Percentiles rank a stretch among this genome's conserved stretches.
phyloP scores from a whole-genome alignment of 2,329 filamentous ascomycete species.

The Penicillium crustosum region DNA sequence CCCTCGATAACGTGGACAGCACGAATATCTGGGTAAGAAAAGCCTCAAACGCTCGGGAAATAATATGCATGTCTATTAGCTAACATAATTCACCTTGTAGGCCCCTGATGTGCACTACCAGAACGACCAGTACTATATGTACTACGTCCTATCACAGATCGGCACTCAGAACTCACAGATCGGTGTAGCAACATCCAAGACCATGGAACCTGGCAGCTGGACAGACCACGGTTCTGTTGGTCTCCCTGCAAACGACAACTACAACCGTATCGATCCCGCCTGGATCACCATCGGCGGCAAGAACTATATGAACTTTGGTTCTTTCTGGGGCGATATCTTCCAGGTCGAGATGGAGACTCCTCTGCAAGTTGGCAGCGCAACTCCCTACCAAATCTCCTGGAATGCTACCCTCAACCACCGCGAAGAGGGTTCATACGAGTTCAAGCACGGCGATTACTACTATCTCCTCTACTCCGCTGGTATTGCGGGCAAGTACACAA shows the following conservation, averaged over 20 bases:
- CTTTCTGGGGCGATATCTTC: conserved; percentile 69
- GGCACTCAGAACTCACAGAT: conserved; percentile 63
- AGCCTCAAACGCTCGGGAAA: neutral
- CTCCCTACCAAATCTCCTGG: conserved; percentile 54
- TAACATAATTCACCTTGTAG: conserved; percentile 36
- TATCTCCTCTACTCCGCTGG: conserved; percentile 64
- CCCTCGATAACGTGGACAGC: conserved; percentile 38
- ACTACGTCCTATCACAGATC: conserved; percentile 64
- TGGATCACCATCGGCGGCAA: conserved; percentile 46
- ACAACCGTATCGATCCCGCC: conserved; percentile 63
- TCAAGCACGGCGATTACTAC: conserved; percentile 57
- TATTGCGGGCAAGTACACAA: conserved; percentile 58
- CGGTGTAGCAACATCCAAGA: conserved; percentile 54
- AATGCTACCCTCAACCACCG: conserved; percentile 54
- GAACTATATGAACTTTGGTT: conserved; percentile 62
- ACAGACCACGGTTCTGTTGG: conserved; percentile 38
- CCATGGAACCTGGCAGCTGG: conserved; percentile 41
- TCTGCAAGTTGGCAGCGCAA: conserved; percentile 28
- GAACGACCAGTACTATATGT: conserved; percentile 61
- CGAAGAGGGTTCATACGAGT: conserved; percentile 59
- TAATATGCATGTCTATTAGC: neutral
- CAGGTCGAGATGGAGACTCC: conserved; percentile 52
- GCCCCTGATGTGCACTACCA: conserved; percentile 64
- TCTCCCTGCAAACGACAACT: conserved; percentile 43
- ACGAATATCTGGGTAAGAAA: conserved; percentile 51